Evolutionary conservation across 257 asterid species (phyloP).

Genomic region (Nicotiana benthamiana): DNA sequence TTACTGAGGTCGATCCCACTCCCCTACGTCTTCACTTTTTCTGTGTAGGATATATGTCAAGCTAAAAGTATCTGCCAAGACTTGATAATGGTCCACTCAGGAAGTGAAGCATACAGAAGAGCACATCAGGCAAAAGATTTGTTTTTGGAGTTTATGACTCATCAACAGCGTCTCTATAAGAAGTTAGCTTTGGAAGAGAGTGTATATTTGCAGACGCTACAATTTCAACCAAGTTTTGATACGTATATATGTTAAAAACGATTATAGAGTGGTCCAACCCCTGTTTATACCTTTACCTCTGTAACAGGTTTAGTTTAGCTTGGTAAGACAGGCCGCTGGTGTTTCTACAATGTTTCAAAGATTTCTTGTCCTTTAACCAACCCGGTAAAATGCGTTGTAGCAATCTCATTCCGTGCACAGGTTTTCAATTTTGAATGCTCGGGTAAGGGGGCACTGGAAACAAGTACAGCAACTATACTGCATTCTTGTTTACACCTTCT

Average conservation of each 20-base stretch:
- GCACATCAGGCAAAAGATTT: slow-evolving; percentile 4
- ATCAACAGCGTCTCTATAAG: slow-evolving; percentile 1
- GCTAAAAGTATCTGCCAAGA: background rate
- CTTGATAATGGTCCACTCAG: slow-evolving; percentile 14
- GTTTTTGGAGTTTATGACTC: background rate
- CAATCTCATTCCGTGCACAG: background rate
- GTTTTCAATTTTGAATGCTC: background rate
- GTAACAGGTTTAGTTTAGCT: background rate
- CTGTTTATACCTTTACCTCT: background rate
- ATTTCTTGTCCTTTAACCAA: background rate
- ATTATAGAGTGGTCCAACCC: background rate
- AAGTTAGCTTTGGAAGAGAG: background rate
- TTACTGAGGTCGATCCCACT: background rate
- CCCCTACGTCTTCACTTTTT: too few species aligned
- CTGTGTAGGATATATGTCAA: slow-evolving; percentile 5
- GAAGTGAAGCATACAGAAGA: slow-evolving; percentile 24
- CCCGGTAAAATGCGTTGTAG: background rate
- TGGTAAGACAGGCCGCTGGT: background rate
- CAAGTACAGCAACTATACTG: background rate
- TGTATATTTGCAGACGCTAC: background rate
- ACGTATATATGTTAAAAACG: background rate
- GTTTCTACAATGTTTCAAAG: background rate
- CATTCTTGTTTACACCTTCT: background rate
- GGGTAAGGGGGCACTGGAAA: background rate
- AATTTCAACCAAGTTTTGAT: background rate